Conservation (phyloP, 176 grass and related monocot species). For the Eragrostis nindensis region DNA sequence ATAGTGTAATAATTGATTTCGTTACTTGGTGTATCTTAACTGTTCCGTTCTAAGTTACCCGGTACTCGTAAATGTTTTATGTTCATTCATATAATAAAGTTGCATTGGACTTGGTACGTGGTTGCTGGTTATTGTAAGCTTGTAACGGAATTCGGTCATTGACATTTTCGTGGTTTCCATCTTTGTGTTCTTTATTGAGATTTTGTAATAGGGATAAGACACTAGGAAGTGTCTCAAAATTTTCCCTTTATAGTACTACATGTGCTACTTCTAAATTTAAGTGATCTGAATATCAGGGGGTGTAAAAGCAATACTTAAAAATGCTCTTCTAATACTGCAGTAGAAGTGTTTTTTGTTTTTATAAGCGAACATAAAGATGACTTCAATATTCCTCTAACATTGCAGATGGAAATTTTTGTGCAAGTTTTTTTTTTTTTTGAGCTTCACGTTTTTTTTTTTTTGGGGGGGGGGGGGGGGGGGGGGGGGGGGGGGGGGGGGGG, state of each 20-base stretch:
- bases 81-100: not conserved
- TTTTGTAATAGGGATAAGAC: not conserved
- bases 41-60: not conserved
- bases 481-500: too few species aligned
- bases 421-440: too few species aligned
- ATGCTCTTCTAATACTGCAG: too few species aligned
- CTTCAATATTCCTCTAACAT: too few species aligned
- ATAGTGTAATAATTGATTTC: not conserved
- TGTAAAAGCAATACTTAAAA: too few species aligned
- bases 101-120: not conserved
- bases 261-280: not conserved
- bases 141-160: not conserved
- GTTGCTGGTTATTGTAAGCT: not conserved
- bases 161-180: not conserved
- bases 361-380: too few species aligned
- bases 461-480: too few species aligned
- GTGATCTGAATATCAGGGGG: too few species aligned
- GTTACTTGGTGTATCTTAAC: not conserved
- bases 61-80: not conserved
- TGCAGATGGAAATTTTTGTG: too few species aligned
- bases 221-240: not conserved
- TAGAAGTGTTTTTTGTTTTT: too few species aligned
- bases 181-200: not conserved
- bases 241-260: not conserved
- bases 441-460: too few species aligned